These are phyloP conservation scores for Leptodermis oblonga DNA, from an alignment of 257 asterid species.

Conservation along the genomic window DNA sequence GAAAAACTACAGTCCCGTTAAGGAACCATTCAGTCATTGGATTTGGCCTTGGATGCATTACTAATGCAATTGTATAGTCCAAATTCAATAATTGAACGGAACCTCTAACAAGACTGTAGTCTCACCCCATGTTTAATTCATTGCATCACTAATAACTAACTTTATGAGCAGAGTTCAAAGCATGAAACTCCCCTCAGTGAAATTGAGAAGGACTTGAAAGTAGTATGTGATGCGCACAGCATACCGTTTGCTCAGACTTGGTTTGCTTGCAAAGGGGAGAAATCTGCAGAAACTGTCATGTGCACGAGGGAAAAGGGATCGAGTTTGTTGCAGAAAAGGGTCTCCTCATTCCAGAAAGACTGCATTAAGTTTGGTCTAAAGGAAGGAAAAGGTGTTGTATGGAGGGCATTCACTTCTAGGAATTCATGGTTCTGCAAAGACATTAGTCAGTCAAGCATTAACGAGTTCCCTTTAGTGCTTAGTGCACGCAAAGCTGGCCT, in stretches of 20 bases:
- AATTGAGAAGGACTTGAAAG: conserved; percentile 28
- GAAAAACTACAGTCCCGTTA: too few species aligned
- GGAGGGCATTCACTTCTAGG: conserved; percentile 22
- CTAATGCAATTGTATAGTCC: too few species aligned
- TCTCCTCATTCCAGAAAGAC: conserved; percentile 23
- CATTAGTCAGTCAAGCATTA: conserved; percentile 17
- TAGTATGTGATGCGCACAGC: conserved; percentile 17
- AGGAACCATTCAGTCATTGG: too few species aligned
- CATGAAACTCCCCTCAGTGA: conserved; percentile 15
- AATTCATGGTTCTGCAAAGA: conserved; percentile 26
- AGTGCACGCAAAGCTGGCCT: conserved; percentile 23
- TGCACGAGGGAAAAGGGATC: conserved; percentile 21
- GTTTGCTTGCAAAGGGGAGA: conserved; percentile 12
- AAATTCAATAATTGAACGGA: too few species aligned
- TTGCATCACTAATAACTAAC: not conserved
- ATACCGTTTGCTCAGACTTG: conserved; percentile 30
- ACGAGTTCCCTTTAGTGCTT: conserved; percentile 13
- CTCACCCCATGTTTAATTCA: not conserved
- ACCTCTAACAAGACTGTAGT: too few species aligned
- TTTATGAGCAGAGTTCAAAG: conserved; percentile 16
- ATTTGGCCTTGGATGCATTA: too few species aligned
- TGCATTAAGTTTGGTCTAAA: conserved; percentile 19
- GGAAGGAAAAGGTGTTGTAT: conserved; percentile 21
- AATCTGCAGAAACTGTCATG: conserved; percentile 5
- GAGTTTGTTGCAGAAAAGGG: conserved; percentile 6